phyloP scores from a whole-genome alignment of 371 early-diverging fungal species.

The Mucor plumbeus region DNA sequence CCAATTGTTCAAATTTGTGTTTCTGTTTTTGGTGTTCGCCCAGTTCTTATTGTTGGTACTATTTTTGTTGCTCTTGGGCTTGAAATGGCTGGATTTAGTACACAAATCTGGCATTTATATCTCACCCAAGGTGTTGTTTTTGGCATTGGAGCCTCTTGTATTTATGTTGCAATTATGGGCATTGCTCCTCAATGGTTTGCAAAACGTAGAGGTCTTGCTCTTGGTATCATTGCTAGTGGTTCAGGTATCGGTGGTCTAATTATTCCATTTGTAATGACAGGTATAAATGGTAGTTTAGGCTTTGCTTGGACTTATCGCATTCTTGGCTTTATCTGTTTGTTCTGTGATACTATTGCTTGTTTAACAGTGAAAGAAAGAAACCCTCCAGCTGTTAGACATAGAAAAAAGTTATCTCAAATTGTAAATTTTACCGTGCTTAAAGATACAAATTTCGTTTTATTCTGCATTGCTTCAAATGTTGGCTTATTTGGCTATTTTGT shows the following conservation, averaged over 20 bases:
- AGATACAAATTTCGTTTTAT: constrained; percentile 51
- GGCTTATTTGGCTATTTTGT: constrained; percentile 62
- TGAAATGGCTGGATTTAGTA: constrained; percentile 35
- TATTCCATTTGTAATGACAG: constrained; percentile 67
- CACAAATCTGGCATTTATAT: constrained; percentile 66
- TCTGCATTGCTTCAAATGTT: constrained; percentile 48
- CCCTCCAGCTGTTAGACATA: constrained; percentile 18
- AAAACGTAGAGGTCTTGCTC: constrained; percentile 70
- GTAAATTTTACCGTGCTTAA: constrained; percentile 50
- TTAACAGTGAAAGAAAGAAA: constrained; percentile 45
- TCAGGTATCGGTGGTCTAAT: constrained; percentile 81
- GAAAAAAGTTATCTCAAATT: constrained; percentile 39
- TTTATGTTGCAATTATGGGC: constrained; percentile 46
- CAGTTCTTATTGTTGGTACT: constrained; percentile 32
- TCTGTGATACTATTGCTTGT: constrained; percentile 39
- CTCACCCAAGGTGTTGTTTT: constrained; percentile 75
- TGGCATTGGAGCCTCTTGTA: constrained; percentile 66
- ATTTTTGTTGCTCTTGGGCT: constrained; percentile 34
- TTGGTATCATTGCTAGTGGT: constrained; percentile 78
- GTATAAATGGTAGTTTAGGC: constrained; percentile 60
- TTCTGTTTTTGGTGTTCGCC: constrained; percentile 28
- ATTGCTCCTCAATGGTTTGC: constrained; percentile 81
- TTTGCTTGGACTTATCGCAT: constrained; percentile 63
- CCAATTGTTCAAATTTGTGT: constrained; percentile 37
- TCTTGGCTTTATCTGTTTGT: constrained; percentile 56